Conservation (phyloP, 257 asterid genomes). For the Anisodus acutangulus region DNA sequence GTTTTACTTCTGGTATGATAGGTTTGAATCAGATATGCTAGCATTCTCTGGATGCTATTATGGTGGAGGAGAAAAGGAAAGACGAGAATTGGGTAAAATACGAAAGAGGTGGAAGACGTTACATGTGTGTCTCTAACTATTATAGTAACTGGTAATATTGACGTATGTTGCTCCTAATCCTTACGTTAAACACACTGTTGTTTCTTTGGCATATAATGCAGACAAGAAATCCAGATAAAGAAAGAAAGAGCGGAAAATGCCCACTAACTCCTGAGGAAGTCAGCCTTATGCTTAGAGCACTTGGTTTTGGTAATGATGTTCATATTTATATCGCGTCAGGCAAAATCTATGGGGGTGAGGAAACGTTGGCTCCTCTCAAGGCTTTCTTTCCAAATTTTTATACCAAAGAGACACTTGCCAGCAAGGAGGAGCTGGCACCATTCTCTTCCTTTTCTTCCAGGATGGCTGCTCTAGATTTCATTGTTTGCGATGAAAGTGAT, state of each 20-base stretch:
- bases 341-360: conserved; percentile 47
- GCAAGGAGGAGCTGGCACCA: conserved; percentile 58
- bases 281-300: conserved; percentile 74
- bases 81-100: conserved; percentile 49
- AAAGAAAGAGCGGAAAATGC: conserved; percentile 70
- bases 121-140: conserved; percentile 50
- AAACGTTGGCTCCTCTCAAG: conserved; percentile 44
- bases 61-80: conserved; percentile 71
- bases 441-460: conserved; percentile 62
- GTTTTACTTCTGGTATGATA: conserved; percentile 30
- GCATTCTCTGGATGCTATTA: conserved; percentile 85
- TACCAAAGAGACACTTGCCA: conserved; percentile 63
- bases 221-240: conserved; percentile 62
- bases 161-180: neutral
- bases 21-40: conserved; percentile 83
- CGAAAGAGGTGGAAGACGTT: conserved; percentile 73
- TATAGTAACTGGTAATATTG: conserved; percentile 1
- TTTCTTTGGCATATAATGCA: conserved; percentile 37
- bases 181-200: neutral
- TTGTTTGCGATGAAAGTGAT: conserved; percentile 79
- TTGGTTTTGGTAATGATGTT: conserved; percentile 64
- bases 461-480: conserved; percentile 77
- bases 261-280: conserved; percentile 75
- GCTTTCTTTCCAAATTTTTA: conserved; percentile 70
- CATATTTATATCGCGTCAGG: conserved; percentile 79